Evolutionary conservation across 2,329 filamentous ascomycete species (phyloP), one percentile per base, ranked within the genome.

Genomic region (Nectriaceae sp.): DNA sequence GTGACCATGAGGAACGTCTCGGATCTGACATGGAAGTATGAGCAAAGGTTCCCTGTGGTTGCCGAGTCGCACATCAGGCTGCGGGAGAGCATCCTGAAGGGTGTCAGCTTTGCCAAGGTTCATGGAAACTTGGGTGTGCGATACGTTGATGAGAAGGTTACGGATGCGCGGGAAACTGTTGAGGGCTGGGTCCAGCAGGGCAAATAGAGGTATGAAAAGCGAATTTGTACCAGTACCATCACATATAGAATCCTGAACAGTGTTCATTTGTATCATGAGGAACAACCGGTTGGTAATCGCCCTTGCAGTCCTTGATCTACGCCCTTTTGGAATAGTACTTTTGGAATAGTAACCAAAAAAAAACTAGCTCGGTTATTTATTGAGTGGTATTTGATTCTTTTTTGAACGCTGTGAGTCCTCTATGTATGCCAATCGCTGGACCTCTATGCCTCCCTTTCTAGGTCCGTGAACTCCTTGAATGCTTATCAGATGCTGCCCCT

Each of bases 121-220:
- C 89, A 95, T 72, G 83, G 82, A 40, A 77, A 86, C 60, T 80
- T 90, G 68, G 84, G 84, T 41, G 79, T 84, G 54, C 78, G 77
- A 56, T 88, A 87, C 74, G 83, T 95, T 52, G 87, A 95, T 66
- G 87, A 90, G 53, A 92, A 89, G 76, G 87, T 96, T 45, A 82
- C 80, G 51, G 82, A 86, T 46, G 87, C 83, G 49, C 82, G 91
- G 61, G 87, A 92, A 71, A 79, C 80, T 42, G 75, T 97, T 49
- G 91, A 97, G 77, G 84, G 84, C 53, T 94, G 92, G 90, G 89
- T 97, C 46, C 90, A 84, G 77, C 92, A 95, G 80, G 92, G 90
- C 48, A 89, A 88, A 79, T 92, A 81, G 52, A 58, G 40, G 46
- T 35, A 54, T 44, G 49, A 62, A 64, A 62, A 56, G 61, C 52